phyloP scores from a whole-genome alignment of 2,329 filamentous ascomycete species.

The Fusarium tanahbumbuense region DNA sequence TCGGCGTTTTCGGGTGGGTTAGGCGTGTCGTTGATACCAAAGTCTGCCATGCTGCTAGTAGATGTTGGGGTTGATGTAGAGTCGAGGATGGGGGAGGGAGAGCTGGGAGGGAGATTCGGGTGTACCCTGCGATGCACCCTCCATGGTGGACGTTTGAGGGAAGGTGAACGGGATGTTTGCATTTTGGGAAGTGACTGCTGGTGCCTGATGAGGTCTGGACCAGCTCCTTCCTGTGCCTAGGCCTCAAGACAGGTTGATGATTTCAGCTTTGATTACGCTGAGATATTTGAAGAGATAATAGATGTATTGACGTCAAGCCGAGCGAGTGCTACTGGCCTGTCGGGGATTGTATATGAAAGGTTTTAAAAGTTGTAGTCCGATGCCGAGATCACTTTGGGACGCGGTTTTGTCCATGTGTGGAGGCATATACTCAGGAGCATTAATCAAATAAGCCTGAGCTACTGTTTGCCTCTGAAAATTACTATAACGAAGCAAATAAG shows the following conservation, averaged over 20 bases:
- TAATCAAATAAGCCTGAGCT: no score
- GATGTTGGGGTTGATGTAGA: not conserved
- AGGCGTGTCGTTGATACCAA: not conserved
- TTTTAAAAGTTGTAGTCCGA: no score
- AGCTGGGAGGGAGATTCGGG: fast-evolving
- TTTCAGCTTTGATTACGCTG: no score
- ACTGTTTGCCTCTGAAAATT: fast-evolving
- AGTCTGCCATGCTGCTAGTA: not conserved
- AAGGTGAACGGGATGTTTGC: not conserved
- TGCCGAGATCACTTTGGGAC: no score
- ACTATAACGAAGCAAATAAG: no score
- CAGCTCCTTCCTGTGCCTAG: not conserved
- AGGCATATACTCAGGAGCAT: no score
- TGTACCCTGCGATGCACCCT: fast-evolving
- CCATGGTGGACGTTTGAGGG: not conserved
- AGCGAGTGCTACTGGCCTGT: no score
- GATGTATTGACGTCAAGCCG: no score
- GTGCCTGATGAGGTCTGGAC: not conserved
- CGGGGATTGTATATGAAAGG: no score
- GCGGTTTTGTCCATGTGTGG: no score
- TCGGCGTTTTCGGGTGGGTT: fast-evolving
- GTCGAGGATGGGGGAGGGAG: not conserved
- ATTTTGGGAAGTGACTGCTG: not conserved
- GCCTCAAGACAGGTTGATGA: no score
- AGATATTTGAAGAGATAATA: no score